These are phyloP conservation scores for Tetradesmus obliquus DNA, from an alignment of 139 green algal species.

Conservation along the genomic window DNA sequence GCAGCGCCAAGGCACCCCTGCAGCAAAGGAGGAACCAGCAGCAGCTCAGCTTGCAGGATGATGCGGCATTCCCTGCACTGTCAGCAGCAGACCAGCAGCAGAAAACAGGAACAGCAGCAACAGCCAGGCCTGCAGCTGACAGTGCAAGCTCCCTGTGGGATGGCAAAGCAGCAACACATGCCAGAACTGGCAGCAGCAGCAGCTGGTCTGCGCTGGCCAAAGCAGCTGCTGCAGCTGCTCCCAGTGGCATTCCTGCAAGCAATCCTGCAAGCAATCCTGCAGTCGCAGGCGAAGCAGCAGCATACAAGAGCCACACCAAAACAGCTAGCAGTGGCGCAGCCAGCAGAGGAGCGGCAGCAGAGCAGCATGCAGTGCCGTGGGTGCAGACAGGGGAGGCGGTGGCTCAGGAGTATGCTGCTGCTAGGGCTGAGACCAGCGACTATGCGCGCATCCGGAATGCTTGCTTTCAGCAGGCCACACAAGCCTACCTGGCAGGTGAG, in stretches of 20 bases:
- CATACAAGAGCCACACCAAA: not conserved
- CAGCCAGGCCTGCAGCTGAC: not conserved
- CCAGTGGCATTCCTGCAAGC: not conserved
- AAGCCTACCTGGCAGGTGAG: slow-evolving; percentile 25
- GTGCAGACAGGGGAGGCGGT: slow-evolving; percentile 68
- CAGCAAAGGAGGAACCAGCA: not conserved
- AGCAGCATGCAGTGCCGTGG: slow-evolving; percentile 49
- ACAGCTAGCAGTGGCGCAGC: not conserved
- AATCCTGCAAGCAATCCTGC: not conserved
- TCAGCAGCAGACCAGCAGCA: not conserved
- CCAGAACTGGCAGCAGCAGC: slow-evolving; percentile 7
- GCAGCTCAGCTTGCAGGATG: slow-evolving; percentile 4
- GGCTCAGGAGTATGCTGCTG: slow-evolving; percentile 65
- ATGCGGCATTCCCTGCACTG: not conserved
- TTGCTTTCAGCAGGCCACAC: slow-evolving; percentile 78
- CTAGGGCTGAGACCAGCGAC: slow-evolving; percentile 69
- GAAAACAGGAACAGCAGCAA: slow-evolving; percentile 13
- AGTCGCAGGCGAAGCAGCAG: not conserved
- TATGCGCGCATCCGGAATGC: slow-evolving; percentile 75
- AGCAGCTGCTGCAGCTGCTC: not conserved
- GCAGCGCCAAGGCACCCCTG: not conserved
- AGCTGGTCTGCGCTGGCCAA: not conserved
- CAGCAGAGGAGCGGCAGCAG: not conserved
- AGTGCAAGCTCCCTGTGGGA: not conserved
- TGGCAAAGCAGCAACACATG: not conserved